Conservation (phyloP, 2,329 filamentous ascomycete species). For the Colletotrichum agaves region DNA sequence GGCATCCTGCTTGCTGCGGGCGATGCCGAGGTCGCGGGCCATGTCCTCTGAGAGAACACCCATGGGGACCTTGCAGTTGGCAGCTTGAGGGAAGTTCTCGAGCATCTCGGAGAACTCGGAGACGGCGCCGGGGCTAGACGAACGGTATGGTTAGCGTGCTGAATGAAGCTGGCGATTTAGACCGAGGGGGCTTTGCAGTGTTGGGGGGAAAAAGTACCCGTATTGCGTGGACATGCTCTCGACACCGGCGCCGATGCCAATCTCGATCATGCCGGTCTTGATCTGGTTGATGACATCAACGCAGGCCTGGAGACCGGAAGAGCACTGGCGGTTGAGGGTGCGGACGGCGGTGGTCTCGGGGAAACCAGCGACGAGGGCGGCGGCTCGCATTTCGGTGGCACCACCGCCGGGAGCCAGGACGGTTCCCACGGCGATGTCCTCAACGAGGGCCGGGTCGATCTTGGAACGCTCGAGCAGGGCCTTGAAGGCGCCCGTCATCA, state of each 20-base stretch:
- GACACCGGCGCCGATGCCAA: conserved; percentile 93
- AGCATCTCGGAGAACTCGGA: conserved; percentile 92
- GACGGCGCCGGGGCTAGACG: conserved; percentile 79
- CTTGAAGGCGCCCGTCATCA: conserved; percentile 86
- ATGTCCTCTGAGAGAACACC: conserved; percentile 92
- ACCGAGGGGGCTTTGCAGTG: background rate
- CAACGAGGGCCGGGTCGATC: conserved; percentile 87
- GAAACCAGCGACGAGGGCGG: conserved; percentile 90
- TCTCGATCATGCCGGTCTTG: conserved; percentile 89
- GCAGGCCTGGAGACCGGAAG: conserved; percentile 89
- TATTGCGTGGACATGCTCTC: conserved; percentile 97
- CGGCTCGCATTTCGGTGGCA: conserved; percentile 96
- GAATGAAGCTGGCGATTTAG: background rate
- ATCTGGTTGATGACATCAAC: conserved; percentile 96
- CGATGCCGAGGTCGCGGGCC: conserved; percentile 84
- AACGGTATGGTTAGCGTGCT: background rate
- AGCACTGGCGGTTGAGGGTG: conserved; percentile 93
- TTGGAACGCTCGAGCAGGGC: conserved; percentile 84
- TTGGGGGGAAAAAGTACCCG: conserved; percentile 65
- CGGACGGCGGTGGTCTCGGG: conserved; percentile 86
- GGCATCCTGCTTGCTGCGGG: conserved; percentile 81
- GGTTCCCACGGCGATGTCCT: conserved; percentile 91
- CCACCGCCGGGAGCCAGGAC: conserved; percentile 94
- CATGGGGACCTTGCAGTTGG: conserved; percentile 99
- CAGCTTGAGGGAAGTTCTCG: conserved; percentile 81